Conservation (phyloP, 345 rosid genomes). For the Eucalyptus caleyi region DNA sequence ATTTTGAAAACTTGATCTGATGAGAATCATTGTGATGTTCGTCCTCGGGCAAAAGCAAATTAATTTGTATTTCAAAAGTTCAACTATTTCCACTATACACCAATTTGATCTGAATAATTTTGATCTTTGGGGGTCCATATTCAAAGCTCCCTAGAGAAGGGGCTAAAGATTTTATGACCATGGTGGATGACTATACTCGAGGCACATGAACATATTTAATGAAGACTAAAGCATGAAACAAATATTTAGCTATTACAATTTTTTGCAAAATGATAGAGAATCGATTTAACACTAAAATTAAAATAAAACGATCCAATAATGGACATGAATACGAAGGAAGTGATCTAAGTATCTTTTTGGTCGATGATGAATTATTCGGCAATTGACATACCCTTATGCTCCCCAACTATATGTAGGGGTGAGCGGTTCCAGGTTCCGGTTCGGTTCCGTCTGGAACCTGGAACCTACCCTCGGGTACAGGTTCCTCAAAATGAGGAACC, state of each 20-base stretch:
- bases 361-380: not conserved
- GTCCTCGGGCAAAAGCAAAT: not conserved
- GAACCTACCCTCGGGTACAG: too few relatives aligned
- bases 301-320: not conserved
- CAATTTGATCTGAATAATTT: not conserved
- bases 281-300: not conserved
- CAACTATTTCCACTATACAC: not conserved
- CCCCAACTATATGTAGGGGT: too few relatives aligned
- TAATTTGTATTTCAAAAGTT: not conserved
- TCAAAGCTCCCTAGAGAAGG: not conserved
- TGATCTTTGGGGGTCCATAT: not conserved
- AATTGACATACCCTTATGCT: not conserved
- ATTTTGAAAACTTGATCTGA: not conserved
- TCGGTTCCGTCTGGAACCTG: too few relatives aligned
- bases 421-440: too few relatives aligned
- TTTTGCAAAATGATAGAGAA: not conserved
- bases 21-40: not conserved
- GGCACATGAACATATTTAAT: not conserved
- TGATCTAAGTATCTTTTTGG: not conserved
- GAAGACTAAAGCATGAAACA: not conserved
- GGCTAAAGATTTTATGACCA: not conserved
- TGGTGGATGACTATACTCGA: not conserved
- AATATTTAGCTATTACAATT: not conserved
- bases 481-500: too few relatives aligned
- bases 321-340: not conserved